Evolutionary conservation across 139 green algal genomes (phyloP), one percentile per base, ranked within the genome.

Genomic region (Volvox africanus): DNA sequence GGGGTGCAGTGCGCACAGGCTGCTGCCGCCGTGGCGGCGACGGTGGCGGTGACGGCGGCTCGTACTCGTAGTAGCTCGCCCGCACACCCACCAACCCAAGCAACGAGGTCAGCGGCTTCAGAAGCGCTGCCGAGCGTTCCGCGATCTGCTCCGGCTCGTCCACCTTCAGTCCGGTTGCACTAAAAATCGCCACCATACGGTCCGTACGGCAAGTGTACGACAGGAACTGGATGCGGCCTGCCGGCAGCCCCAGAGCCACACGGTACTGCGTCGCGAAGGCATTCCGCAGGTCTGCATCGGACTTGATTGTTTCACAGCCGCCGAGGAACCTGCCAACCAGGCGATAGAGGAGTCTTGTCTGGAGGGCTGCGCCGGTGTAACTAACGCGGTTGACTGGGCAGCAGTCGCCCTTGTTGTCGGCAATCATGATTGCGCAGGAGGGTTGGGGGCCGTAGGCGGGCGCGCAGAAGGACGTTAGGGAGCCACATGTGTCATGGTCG

Each of bases 381-480:
- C 32, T 55, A 35, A 81, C 37, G 2, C 80, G 80, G 80, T 86
- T 50, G 12, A 86, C 80, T 24, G 80, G 80, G 50, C 80, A 86
- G 80, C 80, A 86, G 55, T 44, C 37, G 80, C 21, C 37, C 55
- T 73, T 36, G 18, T n/a, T 36, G 44, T 86, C 80, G 21, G 28
- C 44, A 26, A 86, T 11, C 26, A 86, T 55, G 19, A 86, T 61
- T n/a, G 44, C 80, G 21, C 80, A 86, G 28, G 80, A 44, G 80
- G 80, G 37, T 0, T 75, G 50, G 50, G 80, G 80, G 1, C 80
- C 80, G n/a, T 75, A 50, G 55, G 80, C 28, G 50, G 50, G 50
- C 12, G 55, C 55, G 80, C 80, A 86, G 55, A 86, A 86, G 44
- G 30, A 22, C 28, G 61, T 50, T 1, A 75, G 5, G 55, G 80